Percentiles rank a stretch among this genome's conserved stretches.
Conservation (phyloP, 352 stramenopile species). For the Thalassiosira pacifica region DNA sequence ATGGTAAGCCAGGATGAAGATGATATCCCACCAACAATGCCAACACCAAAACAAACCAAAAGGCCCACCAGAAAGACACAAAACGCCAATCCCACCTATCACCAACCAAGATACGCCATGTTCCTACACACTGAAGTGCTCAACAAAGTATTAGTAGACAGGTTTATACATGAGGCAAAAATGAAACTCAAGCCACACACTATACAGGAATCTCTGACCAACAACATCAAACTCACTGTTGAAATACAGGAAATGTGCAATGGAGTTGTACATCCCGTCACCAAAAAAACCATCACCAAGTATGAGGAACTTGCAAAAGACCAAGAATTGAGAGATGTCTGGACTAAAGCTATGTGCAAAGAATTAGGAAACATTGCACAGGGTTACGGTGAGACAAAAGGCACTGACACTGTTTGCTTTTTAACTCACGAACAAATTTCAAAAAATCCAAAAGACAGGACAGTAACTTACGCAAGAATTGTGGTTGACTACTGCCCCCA, state of each 20-base stretch:
- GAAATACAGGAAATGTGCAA: background rate
- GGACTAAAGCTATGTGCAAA: background rate
- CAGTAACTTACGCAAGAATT: conserved; percentile 6
- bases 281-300: background rate
- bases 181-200: too few species aligned
- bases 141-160: too few species aligned
- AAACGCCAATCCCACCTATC: too few species aligned
- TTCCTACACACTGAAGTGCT: too few species aligned
- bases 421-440: conserved; percentile 7
- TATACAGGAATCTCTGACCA: too few species aligned
- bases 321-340: background rate
- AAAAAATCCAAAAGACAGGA: conserved; percentile 10
- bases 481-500: conserved; percentile 19
- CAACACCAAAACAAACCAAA: too few species aligned
- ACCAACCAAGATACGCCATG: too few species aligned
- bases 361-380: background rate
- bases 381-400: background rate
- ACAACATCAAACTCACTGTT: too few species aligned
- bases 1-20: too few species aligned
- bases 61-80: too few species aligned
- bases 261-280: background rate
- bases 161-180: too few species aligned
- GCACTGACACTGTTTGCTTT: background rate
- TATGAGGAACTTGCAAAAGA: background rate
- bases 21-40: too few species aligned